These are phyloP conservation scores for Glarea lozoyensis DNA, from an alignment of 495 filamentous ascomycete genomes.

Conservation along the genomic window DNA sequence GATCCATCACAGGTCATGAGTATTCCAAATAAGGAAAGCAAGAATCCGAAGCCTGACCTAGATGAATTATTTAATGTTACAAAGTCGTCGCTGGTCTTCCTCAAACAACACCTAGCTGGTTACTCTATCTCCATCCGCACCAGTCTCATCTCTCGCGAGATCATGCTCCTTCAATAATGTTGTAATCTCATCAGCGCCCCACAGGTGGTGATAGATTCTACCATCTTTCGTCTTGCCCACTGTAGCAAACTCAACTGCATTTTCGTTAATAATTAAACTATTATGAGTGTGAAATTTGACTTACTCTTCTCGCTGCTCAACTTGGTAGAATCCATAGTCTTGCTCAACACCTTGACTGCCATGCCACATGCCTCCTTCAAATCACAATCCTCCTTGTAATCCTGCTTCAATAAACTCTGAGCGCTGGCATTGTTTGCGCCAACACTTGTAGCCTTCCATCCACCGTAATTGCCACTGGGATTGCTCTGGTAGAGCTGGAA, in stretches of 20 bases:
- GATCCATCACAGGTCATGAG: not conserved
- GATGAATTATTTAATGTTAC: conserved; percentile 17
- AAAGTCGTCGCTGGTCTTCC: conserved; percentile 5
- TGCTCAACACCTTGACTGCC: conserved; percentile 98
- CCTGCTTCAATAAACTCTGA: conserved; percentile 95
- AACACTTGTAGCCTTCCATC: conserved; percentile 97
- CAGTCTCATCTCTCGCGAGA: conserved; percentile 76
- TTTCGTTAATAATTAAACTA: conserved; percentile 5
- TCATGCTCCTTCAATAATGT: conserved; percentile 90
- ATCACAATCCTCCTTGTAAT: conserved; percentile 96
- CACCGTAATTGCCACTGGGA: conserved; percentile 98
- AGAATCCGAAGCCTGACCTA: conserved; percentile 2
- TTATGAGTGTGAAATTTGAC: conserved; percentile 19
- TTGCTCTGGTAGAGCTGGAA: conserved; percentile 99
- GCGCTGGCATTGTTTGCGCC: conserved; percentile 97
- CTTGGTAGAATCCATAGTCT: conserved; percentile 99
- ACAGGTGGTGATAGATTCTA: conserved; percentile 95
- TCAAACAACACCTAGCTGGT: conserved; percentile 17
- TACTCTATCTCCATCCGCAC: conserved; percentile 40
- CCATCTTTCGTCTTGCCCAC: conserved; percentile 91
- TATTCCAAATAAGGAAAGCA: not conserved
- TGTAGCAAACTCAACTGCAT: conserved; percentile 91
- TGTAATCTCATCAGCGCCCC: conserved; percentile 95
- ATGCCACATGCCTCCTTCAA: conserved; percentile 94
- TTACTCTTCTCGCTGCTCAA: conserved; percentile 97